Conservation (phyloP, 306 rosid species). For the Cyclanthera cordifolia region DNA sequence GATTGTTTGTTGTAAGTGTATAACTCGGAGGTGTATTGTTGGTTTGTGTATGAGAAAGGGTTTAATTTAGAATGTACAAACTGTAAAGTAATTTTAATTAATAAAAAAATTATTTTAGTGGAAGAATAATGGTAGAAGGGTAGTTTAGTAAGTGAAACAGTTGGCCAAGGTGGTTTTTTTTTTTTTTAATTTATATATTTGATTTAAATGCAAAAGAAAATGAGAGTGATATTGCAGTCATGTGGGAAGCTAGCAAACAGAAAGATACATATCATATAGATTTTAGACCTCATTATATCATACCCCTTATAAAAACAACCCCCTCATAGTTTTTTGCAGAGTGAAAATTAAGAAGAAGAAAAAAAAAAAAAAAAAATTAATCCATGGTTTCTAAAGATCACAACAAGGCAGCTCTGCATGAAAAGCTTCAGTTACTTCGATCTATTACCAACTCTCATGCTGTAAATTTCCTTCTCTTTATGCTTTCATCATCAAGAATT, state of each 20-base stretch:
- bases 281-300: constrained; percentile 39
- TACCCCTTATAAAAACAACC: constrained; percentile 30
- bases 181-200: not conserved
- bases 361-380: not conserved
- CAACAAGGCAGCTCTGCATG: constrained; percentile 72
- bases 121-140: constrained; percentile 30
- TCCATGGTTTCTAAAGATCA: constrained; percentile 81
- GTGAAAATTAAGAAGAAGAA: constrained; percentile 18
- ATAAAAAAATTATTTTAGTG: no score
- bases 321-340: constrained; percentile 22
- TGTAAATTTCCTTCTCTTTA: constrained; percentile 50
- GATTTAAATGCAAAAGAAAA: constrained; percentile 21
- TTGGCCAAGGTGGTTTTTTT: constrained; percentile 13
- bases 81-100: no score
- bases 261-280: constrained; percentile 43
- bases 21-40: no score
- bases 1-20: no score
- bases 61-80: not conserved
- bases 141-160: constrained; percentile 31
- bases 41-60: not conserved
- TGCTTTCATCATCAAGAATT: not conserved
- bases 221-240: constrained; percentile 43
- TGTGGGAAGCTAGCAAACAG: constrained; percentile 56
- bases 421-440: constrained; percentile 93
- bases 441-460: constrained; percentile 91